These are phyloP conservation scores for Isoetes engelmannii DNA, from an alignment of 83 land plant species.

Conservation along the genomic window DNA sequence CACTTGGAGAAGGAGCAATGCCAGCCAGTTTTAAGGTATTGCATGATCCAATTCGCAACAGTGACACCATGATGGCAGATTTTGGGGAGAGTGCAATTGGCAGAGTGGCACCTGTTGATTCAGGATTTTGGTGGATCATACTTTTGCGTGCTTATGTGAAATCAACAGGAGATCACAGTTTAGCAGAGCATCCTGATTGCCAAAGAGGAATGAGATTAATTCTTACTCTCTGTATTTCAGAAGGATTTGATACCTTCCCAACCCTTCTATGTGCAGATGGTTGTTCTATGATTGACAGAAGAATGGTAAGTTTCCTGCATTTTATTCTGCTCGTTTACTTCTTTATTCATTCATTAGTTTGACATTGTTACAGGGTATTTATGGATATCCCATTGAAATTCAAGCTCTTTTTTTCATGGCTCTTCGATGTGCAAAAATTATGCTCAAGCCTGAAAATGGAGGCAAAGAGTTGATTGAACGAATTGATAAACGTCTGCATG, in stretches of 20 bases:
- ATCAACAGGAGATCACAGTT: constrained; percentile 20
- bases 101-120: constrained; percentile 30
- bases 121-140: constrained; percentile 31
- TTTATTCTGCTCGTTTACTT: too few species aligned
- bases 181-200: constrained; percentile 19
- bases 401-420: constrained; percentile 75
- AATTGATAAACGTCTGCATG: constrained; percentile 55
- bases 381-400: constrained; percentile 73
- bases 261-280: constrained; percentile 29
- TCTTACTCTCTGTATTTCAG: constrained; percentile 19
- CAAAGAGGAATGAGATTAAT: constrained; percentile 20
- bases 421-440: constrained; percentile 43
- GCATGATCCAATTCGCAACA: constrained; percentile 15
- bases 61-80: constrained; percentile 18
- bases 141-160: constrained; percentile 25
- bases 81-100: constrained; percentile 31
- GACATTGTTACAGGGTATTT: constrained; percentile 65
- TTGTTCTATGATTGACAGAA: constrained; percentile 26
- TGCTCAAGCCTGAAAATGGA: constrained; percentile 50
- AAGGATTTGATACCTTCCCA: constrained; percentile 29
- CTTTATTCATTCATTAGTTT: too few species aligned
- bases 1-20: too few species aligned
- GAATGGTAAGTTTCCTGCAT: constrained; percentile 19
- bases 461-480: constrained; percentile 50
- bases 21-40: too few species aligned